phyloP scores from a whole-genome alignment of 495 filamentous ascomycete species.

The Evernia prunastri region DNA sequence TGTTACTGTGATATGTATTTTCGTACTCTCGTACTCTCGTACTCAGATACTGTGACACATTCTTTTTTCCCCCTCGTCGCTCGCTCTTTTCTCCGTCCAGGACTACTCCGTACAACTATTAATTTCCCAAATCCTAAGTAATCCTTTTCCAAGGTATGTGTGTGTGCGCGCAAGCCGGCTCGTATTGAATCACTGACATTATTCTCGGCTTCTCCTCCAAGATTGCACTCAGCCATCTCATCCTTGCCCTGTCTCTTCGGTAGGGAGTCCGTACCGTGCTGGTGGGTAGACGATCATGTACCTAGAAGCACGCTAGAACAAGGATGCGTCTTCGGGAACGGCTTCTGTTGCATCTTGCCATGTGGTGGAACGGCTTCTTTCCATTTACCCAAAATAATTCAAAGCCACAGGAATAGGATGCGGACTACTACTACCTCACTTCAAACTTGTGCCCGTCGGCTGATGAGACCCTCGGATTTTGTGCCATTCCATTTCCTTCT shows the following conservation, averaged over 20 bases:
- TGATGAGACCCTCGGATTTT: background rate
- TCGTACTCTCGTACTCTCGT: no score
- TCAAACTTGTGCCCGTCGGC: constrained; percentile 12
- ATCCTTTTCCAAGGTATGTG: background rate
- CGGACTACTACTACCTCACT: background rate
- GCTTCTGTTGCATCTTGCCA: constrained; percentile 5
- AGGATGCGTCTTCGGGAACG: constrained; percentile 11
- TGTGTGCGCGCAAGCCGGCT: background rate
- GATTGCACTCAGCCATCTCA: background rate
- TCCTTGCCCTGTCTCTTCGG: background rate
- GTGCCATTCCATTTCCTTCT: background rate
- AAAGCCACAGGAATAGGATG: constrained; percentile 5
- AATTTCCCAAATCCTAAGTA: background rate
- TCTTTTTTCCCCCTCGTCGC: background rate
- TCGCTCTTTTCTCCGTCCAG: background rate
- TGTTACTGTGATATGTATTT: no score
- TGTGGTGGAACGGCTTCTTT: constrained; percentile 2
- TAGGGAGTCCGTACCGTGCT: constrained; percentile 13
- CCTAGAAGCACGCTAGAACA: constrained; percentile 21
- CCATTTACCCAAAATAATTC: background rate
- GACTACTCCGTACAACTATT: no score
- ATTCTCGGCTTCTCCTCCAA: background rate
- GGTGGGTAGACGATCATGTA: constrained; percentile 13
- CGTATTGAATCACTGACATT: background rate
- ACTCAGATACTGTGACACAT: background rate